phyloP scores from a whole-genome alignment of 1,139 yeast species.

The Blastobotrys elegans region DNA sequence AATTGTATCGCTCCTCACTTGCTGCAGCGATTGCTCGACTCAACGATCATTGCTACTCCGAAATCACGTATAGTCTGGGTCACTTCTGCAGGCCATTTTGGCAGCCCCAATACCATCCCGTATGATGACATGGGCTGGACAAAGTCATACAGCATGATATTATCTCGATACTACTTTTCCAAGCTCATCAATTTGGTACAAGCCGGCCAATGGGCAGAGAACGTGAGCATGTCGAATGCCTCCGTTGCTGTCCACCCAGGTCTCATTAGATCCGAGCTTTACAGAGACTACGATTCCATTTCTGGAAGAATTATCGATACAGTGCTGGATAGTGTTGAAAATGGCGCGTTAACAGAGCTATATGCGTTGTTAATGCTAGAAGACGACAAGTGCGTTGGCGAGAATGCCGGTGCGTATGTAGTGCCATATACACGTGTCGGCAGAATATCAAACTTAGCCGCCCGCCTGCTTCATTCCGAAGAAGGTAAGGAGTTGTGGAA shows the following conservation, averaged over 20 bases:
- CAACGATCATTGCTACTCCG: not conserved
- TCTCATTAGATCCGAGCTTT: slow-evolving; percentile 38
- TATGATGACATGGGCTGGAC: not conserved
- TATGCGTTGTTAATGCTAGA: slow-evolving; percentile 39
- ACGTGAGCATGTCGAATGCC: slow-evolving; percentile 23
- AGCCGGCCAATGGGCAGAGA: slow-evolving; percentile 40
- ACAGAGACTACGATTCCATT: slow-evolving; percentile 28
- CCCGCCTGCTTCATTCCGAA: not conserved
- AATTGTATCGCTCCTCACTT: slow-evolving; percentile 50
- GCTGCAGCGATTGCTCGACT: slow-evolving; percentile 43
- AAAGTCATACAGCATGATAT: no score
- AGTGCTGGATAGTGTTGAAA: slow-evolving; percentile 10
- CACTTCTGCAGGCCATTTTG: not conserved
- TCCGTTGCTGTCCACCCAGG: slow-evolving; percentile 46
- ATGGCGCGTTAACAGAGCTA: slow-evolving; percentile 43
- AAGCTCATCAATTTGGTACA: slow-evolving; percentile 45
- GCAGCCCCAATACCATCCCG: not conserved
- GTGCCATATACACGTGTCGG: slow-evolving; percentile 32
- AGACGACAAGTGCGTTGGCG: slow-evolving; percentile 25
- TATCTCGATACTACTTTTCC: slow-evolving; percentile 41
- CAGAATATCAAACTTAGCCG: slow-evolving; percentile 14
- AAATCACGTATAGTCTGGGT: not conserved
- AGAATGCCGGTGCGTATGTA: slow-evolving; percentile 34
- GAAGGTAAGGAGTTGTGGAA: not conserved
- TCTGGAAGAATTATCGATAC: not conserved